Percentiles rank a stretch among this genome's conserved stretches.
These are phyloP conservation scores for Penicillium malachiteum DNA, from an alignment of 495 filamentous ascomycete species.

Conservation along the genomic window DNA sequence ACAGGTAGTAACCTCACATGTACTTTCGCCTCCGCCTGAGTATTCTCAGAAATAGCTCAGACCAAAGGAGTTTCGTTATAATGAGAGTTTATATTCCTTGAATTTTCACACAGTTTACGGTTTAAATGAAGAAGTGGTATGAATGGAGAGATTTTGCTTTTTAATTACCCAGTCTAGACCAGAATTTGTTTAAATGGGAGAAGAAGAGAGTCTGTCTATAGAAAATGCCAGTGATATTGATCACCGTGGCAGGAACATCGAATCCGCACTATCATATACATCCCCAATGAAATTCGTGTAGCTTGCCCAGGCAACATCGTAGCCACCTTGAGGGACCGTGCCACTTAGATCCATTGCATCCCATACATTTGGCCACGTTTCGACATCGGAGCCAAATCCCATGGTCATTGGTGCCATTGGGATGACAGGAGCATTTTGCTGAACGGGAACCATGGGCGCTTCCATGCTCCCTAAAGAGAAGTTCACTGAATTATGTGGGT, in stretches of 20 bases:
- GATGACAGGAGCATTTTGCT: conserved; percentile 3
- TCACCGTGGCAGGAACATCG: conserved; percentile 20
- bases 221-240: not conserved
- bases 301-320: conserved; percentile 30
- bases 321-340: conserved; percentile 2
- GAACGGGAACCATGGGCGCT: conserved; percentile 1
- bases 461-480: not conserved
- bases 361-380: conserved; percentile 33
- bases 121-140: not conserved
- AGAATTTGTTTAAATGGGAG: not conserved
- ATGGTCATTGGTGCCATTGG: conserved; percentile 1
- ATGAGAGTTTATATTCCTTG: too few relatives aligned
- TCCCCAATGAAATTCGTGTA: conserved; percentile 38
- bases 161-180: not conserved
- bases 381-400: conserved; percentile 4
- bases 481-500: not conserved
- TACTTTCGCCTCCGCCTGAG: not conserved
- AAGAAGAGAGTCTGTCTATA: not conserved
- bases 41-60: not conserved
- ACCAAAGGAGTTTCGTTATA: too few relatives aligned
- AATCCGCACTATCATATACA: conserved; percentile 28
- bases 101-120: too few relatives aligned
- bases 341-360: conserved; percentile 30
- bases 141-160: not conserved
- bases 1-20: not conserved